Evolutionary conservation across 202 grass and related monocot species (phyloP), one percentile per base, ranked within the genome.

Genomic region (Musa balbisiana): DNA sequence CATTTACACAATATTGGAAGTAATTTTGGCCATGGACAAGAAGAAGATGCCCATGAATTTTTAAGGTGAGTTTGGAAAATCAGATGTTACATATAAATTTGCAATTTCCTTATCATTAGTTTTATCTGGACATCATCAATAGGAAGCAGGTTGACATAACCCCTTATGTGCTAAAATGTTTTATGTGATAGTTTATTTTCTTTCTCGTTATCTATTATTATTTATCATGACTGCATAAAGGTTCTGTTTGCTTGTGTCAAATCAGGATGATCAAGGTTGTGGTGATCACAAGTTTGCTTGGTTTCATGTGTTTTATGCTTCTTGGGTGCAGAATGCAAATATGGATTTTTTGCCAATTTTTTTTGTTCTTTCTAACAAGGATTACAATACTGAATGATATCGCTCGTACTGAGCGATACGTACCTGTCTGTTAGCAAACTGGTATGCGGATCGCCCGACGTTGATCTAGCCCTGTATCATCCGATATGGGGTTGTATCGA

Each of bases 11-110:
- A 66, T 53, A 77, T 77, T 23, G 60, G 62, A 66, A 77, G 50
- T 21, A 62, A 53, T 66, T 60, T 64, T 67, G 62, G 75, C 66
- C 62, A 26, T 66, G 49, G 62, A 22, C 63, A 50, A 77, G 49
- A 77, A 52, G 62, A 77, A 77, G 75, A 77, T 77, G 75, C 75
- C 17, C 75, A 77, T 67, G 75, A 77, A 29, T 77, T 77, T 66
- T n/a, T 77, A 52, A 77, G 75, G 75, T 77, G 62, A 79, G 58
- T 70, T 64, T 76, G 64, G 33, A 43, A 43, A 43, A 72, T 20
- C 63, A 19, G 68, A 67, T 54, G 55, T 79, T 73, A 2, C 78
- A 65, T 49, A 65, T 53, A 66, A 33, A 25, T 71, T 84, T n/a
- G 1, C 55, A 33, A 74, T 69, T 66, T 75, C 33, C 10, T 70